A percentile compares a stretch with the other conserved stretches of the same genome.
Evolutionary conservation across 495 filamentous ascomycete species (phyloP).

Genomic region (Penicillium paradoxum): DNA sequence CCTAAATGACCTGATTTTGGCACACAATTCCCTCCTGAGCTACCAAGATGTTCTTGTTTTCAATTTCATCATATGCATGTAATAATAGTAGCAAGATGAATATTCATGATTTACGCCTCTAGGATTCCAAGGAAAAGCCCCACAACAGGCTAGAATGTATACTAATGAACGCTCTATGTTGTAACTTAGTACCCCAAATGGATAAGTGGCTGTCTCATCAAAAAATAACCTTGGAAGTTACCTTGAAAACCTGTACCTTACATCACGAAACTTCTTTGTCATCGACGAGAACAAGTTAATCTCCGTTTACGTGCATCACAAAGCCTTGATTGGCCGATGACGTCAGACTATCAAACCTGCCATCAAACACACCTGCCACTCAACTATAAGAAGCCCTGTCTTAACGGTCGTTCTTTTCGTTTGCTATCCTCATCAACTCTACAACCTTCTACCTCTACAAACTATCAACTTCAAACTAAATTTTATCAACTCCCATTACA

Average conservation of each 20-base stretch:
- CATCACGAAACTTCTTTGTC: background rate
- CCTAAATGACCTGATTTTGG: too few species aligned
- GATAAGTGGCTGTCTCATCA: background rate
- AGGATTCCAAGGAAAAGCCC: too few species aligned
- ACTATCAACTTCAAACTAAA: background rate
- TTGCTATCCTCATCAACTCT: background rate
- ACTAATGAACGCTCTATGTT: background rate
- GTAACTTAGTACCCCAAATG: background rate
- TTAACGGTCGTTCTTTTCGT: background rate
- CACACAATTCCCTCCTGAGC: too few species aligned
- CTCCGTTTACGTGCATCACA: background rate
- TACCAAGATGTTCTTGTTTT: too few species aligned
- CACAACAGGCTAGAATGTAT: background rate
- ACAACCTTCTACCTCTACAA: background rate
- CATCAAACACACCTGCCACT: background rate
- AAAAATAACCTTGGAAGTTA: background rate
- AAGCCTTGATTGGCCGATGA: background rate
- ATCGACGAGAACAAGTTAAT: background rate
- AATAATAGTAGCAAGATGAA: too few species aligned
- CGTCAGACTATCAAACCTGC: background rate
- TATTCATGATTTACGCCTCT: too few species aligned
- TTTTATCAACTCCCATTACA: background rate
- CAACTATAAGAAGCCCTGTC: background rate
- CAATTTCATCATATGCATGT: too few species aligned
- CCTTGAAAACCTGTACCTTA: background rate